These are phyloP conservation scores for Lasiodiplodia gonubiensis DNA, from an alignment of 2,329 filamentous ascomycete species.

Conservation along the genomic window DNA sequence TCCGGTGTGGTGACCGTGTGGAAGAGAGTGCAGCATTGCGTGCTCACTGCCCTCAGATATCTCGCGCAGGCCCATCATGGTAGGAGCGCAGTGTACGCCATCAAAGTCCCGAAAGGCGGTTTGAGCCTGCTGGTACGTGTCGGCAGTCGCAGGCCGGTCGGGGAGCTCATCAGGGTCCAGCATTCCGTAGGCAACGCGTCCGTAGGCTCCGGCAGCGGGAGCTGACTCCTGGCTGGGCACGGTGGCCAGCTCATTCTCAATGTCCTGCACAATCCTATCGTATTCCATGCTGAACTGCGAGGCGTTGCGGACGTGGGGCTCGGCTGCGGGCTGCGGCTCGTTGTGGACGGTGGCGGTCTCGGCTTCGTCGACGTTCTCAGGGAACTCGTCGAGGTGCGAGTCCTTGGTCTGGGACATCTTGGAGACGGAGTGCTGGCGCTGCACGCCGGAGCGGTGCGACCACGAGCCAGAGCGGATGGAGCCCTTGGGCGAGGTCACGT, in stretches of 20 bases:
- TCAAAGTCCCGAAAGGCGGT: conserved; percentile 80
- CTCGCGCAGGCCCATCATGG: conserved; percentile 15
- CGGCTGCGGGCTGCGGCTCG: conserved; percentile 3
- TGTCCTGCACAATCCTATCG: conserved; percentile 44
- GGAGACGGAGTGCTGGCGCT: conserved; percentile 47
- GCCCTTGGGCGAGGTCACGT: conserved; percentile 69
- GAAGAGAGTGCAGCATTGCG: conserved; percentile 54
- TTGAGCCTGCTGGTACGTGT: conserved; percentile 69
- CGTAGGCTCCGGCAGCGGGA: conserved; percentile 8
- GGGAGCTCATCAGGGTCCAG: conserved; percentile 34
- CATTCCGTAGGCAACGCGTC: conserved; percentile 18
- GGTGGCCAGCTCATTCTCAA: conserved; percentile 36
- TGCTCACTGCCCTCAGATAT: conserved; percentile 37
- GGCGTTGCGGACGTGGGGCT: conserved; percentile 20
- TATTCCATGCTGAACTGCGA: conserved; percentile 42
- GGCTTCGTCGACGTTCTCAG: conserved; percentile 37
- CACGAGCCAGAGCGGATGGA: conserved; percentile 61
- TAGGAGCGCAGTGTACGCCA: conserved; percentile 74
- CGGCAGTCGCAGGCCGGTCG: conserved; percentile 58
- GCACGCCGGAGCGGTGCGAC: conserved; percentile 42
- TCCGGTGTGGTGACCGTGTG: conserved; percentile 34
- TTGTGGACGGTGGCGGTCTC: conserved; percentile 23
- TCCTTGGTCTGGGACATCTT: conserved; percentile 34
- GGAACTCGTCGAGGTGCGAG: conserved; percentile 50
- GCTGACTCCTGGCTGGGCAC: conserved; percentile 28